These are phyloP conservation scores for Brassica balearica DNA, from an alignment of 441 rosid genomes.

Conservation along the genomic window DNA sequence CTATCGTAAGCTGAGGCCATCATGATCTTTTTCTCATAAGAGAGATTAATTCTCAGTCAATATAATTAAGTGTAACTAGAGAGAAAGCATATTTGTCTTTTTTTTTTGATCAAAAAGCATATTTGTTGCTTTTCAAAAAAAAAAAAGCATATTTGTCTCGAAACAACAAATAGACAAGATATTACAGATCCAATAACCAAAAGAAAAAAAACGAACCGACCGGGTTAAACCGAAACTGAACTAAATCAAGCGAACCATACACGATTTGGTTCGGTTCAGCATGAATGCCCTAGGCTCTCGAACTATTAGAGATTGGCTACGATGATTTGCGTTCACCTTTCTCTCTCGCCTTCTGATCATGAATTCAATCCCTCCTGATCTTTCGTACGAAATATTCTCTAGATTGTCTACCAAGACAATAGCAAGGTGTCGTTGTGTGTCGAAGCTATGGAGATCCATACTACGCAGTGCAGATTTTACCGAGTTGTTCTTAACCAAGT, in stretches of 20 bases:
- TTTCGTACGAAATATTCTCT: not conserved
- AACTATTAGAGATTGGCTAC: not conserved
- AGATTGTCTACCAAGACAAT: not conserved
- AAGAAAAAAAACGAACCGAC: not conserved
- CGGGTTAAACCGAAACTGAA: not conserved
- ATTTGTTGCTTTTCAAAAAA: no score
- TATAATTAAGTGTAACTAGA: not conserved
- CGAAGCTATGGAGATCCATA: not conserved
- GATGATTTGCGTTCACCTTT: not conserved
- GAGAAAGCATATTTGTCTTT: not conserved
- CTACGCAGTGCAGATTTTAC: constrained; percentile 5
- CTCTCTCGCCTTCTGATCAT: not conserved
- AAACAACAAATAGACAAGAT: not conserved
- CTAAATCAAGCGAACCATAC: not conserved
- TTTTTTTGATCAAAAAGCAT: no score
- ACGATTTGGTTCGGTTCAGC: not conserved
- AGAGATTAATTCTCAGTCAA: not conserved
- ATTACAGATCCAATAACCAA: not conserved
- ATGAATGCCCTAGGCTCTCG: not conserved
- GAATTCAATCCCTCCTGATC: not conserved
- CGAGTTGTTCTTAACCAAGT: not conserved
- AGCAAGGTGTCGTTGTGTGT: not conserved
- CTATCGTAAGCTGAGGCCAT: not conserved
- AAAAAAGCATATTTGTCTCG: not conserved
- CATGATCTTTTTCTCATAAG: not conserved